Percentiles rank a stretch among this genome's conserved stretches.
phyloP scores from a whole-genome alignment of 202 grass and related monocot genomes.

The Panicum hallii region DNA sequence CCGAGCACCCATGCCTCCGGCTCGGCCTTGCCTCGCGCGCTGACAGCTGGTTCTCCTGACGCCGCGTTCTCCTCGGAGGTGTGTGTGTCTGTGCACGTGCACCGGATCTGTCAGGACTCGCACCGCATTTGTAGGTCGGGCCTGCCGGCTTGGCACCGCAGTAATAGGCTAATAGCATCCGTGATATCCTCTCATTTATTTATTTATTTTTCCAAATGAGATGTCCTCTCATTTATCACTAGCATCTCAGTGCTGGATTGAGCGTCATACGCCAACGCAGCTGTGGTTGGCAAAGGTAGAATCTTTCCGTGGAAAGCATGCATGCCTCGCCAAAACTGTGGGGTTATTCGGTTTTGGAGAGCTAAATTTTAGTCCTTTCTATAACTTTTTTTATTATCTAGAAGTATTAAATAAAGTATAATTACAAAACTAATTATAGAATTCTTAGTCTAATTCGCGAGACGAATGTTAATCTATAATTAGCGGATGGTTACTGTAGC shows the following conservation, averaged over 20 bases:
- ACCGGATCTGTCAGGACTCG: not conserved
- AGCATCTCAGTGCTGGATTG: not conserved
- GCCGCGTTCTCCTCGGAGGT: not conserved
- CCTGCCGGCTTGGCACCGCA: too few species aligned
- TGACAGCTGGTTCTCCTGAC: not conserved
- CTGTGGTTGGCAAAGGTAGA: not conserved
- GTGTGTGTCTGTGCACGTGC: not conserved
- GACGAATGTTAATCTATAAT: too few species aligned
- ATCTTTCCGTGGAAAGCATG: not conserved
- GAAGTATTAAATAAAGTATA: too few species aligned
- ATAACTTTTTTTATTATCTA: too few species aligned
- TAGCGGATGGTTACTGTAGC: too few species aligned
- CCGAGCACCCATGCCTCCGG: constrained; percentile 27
- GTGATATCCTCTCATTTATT: not conserved
- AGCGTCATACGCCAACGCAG: not conserved
- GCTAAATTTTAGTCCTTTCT: too few species aligned
- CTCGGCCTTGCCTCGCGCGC: not conserved
- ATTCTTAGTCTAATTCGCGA: too few species aligned
- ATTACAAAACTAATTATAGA: too few species aligned
- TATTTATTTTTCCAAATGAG: not conserved
- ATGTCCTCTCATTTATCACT: not conserved
- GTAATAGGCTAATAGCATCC: too few species aligned
- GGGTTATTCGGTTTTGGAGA: too few species aligned
- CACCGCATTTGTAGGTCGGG: constrained; percentile 9
- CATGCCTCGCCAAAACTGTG: too few species aligned